phyloP scores from a whole-genome alignment of 2,329 filamentous ascomycete genomes.

The Diplodia scrobiculata region DNA sequence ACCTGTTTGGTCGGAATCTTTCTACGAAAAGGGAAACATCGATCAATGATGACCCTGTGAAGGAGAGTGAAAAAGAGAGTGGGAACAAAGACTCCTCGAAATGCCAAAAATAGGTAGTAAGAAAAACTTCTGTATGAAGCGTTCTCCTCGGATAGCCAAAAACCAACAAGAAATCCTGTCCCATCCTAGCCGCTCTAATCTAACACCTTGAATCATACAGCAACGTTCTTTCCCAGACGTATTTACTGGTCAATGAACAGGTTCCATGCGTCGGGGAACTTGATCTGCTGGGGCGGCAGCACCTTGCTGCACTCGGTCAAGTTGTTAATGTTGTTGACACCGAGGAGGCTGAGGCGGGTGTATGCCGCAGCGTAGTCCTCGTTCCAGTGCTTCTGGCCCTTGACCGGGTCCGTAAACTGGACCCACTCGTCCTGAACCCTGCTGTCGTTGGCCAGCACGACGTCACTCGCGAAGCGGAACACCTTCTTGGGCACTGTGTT shows the following conservation, averaged over 20 bases:
- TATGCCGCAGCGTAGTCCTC: conserved; percentile 58
- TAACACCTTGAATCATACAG: background rate
- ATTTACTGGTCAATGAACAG: conserved; percentile 28
- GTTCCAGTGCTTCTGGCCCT: conserved; percentile 41
- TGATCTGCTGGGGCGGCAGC: conserved; percentile 43
- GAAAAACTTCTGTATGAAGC: background rate
- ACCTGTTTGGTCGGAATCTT: background rate
- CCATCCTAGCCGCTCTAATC: background rate
- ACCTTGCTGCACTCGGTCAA: conserved; percentile 60
- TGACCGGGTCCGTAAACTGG: conserved; percentile 32
- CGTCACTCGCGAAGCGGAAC: conserved; percentile 44
- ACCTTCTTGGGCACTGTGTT: conserved; percentile 37
- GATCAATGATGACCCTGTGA: background rate
- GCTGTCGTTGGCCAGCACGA: conserved; percentile 41
- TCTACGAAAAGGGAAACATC: background rate
- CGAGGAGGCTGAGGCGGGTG: conserved; percentile 58
- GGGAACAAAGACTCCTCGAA: background rate
- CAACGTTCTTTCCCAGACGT: background rate
- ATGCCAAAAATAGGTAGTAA: background rate
- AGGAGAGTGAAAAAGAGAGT: background rate
- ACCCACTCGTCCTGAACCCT: conserved; percentile 41
- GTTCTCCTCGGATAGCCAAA: background rate
- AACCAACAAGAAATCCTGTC: background rate
- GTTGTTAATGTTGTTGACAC: conserved; percentile 60
- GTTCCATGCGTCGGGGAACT: conserved; percentile 34